phyloP scores from a whole-genome alignment of 2,329 filamentous ascomycete species.

The Magnaporthales sp. region DNA sequence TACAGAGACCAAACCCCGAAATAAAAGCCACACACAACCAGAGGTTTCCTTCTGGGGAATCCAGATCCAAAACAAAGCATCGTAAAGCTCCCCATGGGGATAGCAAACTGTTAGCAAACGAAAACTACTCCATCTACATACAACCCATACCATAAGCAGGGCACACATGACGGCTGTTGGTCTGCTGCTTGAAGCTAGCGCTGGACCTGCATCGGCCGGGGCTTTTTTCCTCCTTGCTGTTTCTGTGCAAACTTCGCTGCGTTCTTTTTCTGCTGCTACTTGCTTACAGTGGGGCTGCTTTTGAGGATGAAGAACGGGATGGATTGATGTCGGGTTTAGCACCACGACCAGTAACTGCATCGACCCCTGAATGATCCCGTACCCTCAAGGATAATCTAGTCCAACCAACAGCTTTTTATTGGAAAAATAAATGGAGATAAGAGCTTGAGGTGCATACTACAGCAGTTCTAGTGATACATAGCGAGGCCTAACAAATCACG shows the following conservation, averaged over 20 bases:
- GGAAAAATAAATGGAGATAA: too few species aligned
- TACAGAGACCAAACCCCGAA: not conserved
- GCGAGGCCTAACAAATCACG: too few species aligned
- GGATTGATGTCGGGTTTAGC: not conserved
- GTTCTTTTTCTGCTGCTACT: not conserved
- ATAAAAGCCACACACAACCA: not conserved
- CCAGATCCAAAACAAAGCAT: not conserved
- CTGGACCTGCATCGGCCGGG: not conserved
- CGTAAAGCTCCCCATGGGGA: not conserved
- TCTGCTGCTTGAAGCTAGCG: not conserved
- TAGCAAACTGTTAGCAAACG: not conserved
- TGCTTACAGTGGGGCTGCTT: not conserved
- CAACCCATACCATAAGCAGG: not conserved
- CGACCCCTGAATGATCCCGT: too few species aligned
- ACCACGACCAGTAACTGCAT: not conserved
- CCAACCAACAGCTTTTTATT: too few species aligned
- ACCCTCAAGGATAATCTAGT: too few species aligned
- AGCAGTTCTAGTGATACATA: too few species aligned
- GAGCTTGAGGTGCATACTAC: too few species aligned
- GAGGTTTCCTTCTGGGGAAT: not conserved
- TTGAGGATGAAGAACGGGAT: too few species aligned
- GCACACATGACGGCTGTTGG: not conserved
- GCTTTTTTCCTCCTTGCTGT: not conserved
- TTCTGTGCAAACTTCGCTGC: not conserved
- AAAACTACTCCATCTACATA: not conserved